These are phyloP conservation scores for Monotropa hypopitys DNA, from an alignment of 179 eudicot genomes.

Conservation along the genomic window DNA sequence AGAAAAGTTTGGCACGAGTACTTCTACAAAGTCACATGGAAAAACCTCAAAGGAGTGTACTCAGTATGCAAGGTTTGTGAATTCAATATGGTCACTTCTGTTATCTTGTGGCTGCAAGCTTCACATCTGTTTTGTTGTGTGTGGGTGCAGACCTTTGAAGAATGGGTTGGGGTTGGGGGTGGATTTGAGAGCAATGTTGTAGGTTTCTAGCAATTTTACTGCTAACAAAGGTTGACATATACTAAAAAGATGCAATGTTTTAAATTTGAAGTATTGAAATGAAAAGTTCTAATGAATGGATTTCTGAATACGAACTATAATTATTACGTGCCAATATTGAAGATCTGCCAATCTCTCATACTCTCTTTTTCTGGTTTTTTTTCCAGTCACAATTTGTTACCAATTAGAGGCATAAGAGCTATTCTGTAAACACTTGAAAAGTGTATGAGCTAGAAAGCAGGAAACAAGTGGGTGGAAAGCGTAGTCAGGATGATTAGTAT, in stretches of 20 bases:
- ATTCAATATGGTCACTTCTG: not conserved
- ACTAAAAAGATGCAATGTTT: not conserved
- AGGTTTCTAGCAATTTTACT: not conserved
- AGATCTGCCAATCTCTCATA: not conserved
- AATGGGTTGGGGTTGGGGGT: not conserved
- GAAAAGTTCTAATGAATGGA: not conserved
- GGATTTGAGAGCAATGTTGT: not conserved
- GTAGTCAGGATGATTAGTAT: not conserved
- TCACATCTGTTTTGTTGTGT: not conserved
- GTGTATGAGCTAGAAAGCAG: not conserved
- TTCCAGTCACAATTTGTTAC: not conserved
- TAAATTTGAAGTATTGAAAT: not conserved
- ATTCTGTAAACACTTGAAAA: not conserved
- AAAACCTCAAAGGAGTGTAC: slow-evolving; percentile 27
- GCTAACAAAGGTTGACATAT: not conserved
- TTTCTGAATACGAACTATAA: not conserved
- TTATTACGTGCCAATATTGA: not conserved
- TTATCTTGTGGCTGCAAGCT: slow-evolving; percentile 5
- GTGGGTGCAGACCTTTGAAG: not conserved
- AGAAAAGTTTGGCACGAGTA: slow-evolving; percentile 39
- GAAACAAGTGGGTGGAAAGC: not conserved
- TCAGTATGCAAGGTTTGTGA: slow-evolving; percentile 30
- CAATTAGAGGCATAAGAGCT: not conserved
- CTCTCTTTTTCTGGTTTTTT: not conserved
- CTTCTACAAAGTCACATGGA: slow-evolving; percentile 40